Conservation (phyloP, 2,329 filamentous ascomycete species). For the Pseudocercospora macadamiae region DNA sequence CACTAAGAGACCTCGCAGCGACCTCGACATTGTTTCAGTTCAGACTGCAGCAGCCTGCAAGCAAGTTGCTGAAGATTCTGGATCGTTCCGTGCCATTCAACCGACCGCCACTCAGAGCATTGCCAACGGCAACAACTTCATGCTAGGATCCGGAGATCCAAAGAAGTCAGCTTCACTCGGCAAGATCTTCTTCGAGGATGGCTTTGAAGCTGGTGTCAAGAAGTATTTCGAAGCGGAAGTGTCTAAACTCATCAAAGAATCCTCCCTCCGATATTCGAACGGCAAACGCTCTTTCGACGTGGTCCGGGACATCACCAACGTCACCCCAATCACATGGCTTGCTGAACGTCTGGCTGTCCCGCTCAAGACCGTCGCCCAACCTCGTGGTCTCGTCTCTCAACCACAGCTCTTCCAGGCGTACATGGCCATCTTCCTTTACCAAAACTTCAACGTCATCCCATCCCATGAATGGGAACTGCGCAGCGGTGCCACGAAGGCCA, state of each 20-base stretch:
- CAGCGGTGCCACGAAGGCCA: slow-evolving; percentile 47
- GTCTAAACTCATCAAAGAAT: slow-evolving; percentile 49
- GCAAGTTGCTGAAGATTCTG: slow-evolving; percentile 53
- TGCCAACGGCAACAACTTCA: slow-evolving; percentile 53
- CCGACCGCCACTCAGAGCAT: slow-evolving; percentile 41
- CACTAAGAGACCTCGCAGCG: slow-evolving; percentile 38
- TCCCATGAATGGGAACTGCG: slow-evolving; percentile 53
- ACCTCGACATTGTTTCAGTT: slow-evolving; percentile 49
- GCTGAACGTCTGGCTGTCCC: slow-evolving; percentile 68
- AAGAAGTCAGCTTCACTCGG: slow-evolving; percentile 44
- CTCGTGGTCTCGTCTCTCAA: slow-evolving; percentile 57
- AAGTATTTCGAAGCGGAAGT: slow-evolving; percentile 51
- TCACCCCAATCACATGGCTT: slow-evolving; percentile 66
- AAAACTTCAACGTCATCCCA: slow-evolving; percentile 58
- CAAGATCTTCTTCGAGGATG: slow-evolving; percentile 50
- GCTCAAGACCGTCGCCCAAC: slow-evolving; percentile 64
- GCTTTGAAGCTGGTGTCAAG: slow-evolving; percentile 48
- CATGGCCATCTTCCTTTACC: slow-evolving; percentile 54
- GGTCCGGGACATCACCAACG: slow-evolving; percentile 69
- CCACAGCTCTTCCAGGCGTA: slow-evolving; percentile 52
- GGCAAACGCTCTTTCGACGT: slow-evolving; percentile 53
- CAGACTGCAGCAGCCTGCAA: slow-evolving; percentile 56
- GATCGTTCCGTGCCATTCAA: slow-evolving; percentile 54
- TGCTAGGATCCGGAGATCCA: slow-evolving; percentile 51
- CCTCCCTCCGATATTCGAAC: slow-evolving; percentile 51